Evolutionary conservation across 305 asterid species (phyloP).

Genomic region (Fraxinus nigra): DNA sequence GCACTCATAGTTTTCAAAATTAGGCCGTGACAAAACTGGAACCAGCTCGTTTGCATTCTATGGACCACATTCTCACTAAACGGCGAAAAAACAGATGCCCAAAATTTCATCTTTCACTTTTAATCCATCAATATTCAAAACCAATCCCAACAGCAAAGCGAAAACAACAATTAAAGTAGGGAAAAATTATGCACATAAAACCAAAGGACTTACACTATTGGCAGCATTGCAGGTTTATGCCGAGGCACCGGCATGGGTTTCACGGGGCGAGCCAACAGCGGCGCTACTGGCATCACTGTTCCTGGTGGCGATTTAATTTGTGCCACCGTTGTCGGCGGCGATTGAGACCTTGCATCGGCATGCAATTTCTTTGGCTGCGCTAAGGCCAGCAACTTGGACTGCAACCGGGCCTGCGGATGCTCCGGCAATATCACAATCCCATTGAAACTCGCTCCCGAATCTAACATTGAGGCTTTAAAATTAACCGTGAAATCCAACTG

Average conservation of each 20-base stretch:
- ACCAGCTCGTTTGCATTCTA: not conserved
- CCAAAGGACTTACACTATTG: conserved; percentile 30
- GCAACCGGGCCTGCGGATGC: conserved; percentile 47
- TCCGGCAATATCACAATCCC: conserved; percentile 40
- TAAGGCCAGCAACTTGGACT: conserved; percentile 41
- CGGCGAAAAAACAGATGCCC: not conserved
- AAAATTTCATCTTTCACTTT: not conserved
- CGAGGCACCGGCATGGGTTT: conserved; percentile 19
- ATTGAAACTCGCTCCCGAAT: conserved; percentile 22
- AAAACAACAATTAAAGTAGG: not conserved
- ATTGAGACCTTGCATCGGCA: conserved; percentile 31
- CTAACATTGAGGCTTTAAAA: conserved; percentile 20
- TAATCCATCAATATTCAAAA: not conserved
- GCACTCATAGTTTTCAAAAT: not conserved
- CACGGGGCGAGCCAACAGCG: conserved; percentile 31
- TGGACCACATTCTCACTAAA: not conserved
- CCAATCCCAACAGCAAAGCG: not conserved
- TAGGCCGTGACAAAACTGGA: not conserved
- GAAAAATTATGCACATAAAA: not conserved
- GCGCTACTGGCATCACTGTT: conserved; percentile 19
- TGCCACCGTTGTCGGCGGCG: conserved; percentile 31
- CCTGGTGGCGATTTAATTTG: conserved; percentile 33
- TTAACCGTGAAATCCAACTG: conserved; percentile 54
- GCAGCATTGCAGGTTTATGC: conserved; percentile 29
- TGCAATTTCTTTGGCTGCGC: conserved; percentile 31